Base-by-base conservation (phyloP, 1,284 basidiomycete species). In the Pseudozyma sp. region DNA sequence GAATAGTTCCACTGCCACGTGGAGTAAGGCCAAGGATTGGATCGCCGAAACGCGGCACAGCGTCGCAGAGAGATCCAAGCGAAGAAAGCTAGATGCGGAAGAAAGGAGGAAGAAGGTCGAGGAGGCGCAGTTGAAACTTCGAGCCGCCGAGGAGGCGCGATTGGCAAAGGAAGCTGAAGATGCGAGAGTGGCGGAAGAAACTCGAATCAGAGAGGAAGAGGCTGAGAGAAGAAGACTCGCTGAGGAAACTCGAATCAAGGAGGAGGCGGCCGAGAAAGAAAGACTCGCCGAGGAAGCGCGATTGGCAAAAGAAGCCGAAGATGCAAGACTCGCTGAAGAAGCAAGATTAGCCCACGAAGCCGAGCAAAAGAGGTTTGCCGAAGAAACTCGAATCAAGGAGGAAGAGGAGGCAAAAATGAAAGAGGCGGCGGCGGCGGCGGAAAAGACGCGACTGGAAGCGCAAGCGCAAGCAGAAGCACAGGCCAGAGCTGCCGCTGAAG, bases 281-380 rank as follows among this genome's bases (percentile, higher is more conserved):
- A 44, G 43, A 44, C 14, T 44, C 43, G 39, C 39, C 16, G 4
- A 40, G 9, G 56, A 57, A 19, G 53, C 53, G 6, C 25, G 25
- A 31, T 31, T 31, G 25, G 25, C 25, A 31, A 31, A 31, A 31
- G 25, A 31, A 6, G 25, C 25, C 3, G 8, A 48, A 40, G 38
- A 13, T n/a, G 11, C 50, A 47, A 48, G 6, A 31, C 25, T 31
- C 25, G 58, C 59, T 6, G 35, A 66, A 59, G 58, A 62, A 43
- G 64, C 25, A 0, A 18, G 40, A 16, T 10, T 25, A 13, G 52
- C 52, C 6, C 48, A 45, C 1, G 47, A 54, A 35, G 52, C 19
- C 3, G 49, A 53, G 44, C 55, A 18, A 25, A 11, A 9, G 10
- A 47, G 53, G 21, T 43, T 48, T 18, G 49, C 51, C n/a, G 34